These are phyloP conservation scores for Pinus taeda DNA, from an alignment of 75 land plant genomes.

Conservation along the genomic window DNA sequence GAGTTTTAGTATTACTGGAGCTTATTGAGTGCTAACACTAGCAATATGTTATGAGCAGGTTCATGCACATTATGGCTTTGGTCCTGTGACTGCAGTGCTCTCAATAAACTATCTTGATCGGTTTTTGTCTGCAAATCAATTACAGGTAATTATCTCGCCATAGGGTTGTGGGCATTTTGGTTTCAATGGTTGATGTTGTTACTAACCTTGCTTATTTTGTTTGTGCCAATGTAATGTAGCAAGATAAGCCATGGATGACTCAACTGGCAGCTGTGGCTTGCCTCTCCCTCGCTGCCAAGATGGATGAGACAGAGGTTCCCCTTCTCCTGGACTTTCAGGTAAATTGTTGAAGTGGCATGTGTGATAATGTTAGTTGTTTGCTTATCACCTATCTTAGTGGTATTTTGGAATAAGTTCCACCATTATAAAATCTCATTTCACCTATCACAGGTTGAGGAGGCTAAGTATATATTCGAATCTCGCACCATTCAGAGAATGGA, in stretches of 20 bases:
- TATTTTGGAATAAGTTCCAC: background rate
- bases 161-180: too few species aligned
- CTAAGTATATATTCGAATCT: conserved; percentile 52
- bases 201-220: background rate
- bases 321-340: conserved; percentile 77
- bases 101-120: conserved; percentile 75
- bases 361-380: too few species aligned
- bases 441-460: conserved; percentile 27
- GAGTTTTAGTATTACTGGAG: too few species aligned
- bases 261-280: conserved; percentile 73
- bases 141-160: background rate
- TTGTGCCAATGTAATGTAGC: background rate
- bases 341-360: conserved; percentile 8
- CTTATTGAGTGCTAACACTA: too few species aligned
- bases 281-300: conserved; percentile 81
- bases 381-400: background rate
- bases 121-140: background rate
- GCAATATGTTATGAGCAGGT: background rate
- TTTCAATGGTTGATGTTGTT: background rate
- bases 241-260: conserved; percentile 66
- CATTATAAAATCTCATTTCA: background rate
- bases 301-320: conserved; percentile 83
- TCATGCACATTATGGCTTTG: conserved; percentile 10
- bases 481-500: conserved; percentile 68
- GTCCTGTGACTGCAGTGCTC: conserved; percentile 44